A percentile compares a stretch with the other conserved stretches of the same genome.
These are phyloP conservation scores for Moesziomyces aphidis DNA, from an alignment of 1,284 basidiomycete genomes.

Conservation along the genomic window DNA sequence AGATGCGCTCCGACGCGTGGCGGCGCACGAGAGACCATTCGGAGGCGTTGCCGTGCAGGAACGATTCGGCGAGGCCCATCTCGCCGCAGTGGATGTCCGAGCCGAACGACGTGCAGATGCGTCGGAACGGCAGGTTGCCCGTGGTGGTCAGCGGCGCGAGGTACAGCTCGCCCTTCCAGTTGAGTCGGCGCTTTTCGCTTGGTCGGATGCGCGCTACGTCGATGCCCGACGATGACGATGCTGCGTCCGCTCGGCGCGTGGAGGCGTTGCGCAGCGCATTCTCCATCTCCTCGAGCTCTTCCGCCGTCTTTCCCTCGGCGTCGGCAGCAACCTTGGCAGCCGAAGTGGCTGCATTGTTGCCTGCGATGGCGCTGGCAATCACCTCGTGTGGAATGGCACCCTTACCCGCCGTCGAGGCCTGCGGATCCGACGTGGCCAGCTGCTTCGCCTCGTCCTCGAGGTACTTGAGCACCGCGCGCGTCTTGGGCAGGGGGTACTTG, in stretches of 20 bases:
- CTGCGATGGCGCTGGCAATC: constrained; percentile 18
- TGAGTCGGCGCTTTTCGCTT: constrained; percentile 84
- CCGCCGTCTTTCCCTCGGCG: constrained; percentile 13
- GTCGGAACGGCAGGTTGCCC: constrained; percentile 93
- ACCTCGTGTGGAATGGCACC: constrained; percentile 21
- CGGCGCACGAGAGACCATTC: constrained; percentile 66
- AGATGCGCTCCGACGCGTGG: constrained; percentile 87
- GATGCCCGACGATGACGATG: constrained; percentile 18
- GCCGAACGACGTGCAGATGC: constrained; percentile 85
- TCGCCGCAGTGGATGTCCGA: constrained; percentile 96
- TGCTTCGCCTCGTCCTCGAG: constrained; percentile 48
- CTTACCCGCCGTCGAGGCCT: constrained; percentile 31
- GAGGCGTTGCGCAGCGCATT: constrained; percentile 44
- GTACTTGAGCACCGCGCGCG: constrained; percentile 47
- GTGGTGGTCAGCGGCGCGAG: constrained; percentile 95
- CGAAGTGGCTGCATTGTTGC: constrained; percentile 61
- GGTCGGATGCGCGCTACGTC: constrained; percentile 75
- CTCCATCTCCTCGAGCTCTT: constrained; percentile 55
- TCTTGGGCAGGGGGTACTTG: constrained; percentile 53
- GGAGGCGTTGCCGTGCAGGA: constrained; percentile 52
- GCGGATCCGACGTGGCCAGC: constrained; percentile 21
- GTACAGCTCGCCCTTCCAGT: constrained; percentile 88
- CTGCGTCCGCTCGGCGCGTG: constrained; percentile 22
- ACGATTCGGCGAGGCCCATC: constrained; percentile 72
- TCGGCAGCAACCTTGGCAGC: constrained; percentile 72